Evolutionary conservation across 2,329 filamentous ascomycete species (phyloP), one percentile per base, ranked within the genome.

Genomic region (Madurella mycetomatis): DNA sequence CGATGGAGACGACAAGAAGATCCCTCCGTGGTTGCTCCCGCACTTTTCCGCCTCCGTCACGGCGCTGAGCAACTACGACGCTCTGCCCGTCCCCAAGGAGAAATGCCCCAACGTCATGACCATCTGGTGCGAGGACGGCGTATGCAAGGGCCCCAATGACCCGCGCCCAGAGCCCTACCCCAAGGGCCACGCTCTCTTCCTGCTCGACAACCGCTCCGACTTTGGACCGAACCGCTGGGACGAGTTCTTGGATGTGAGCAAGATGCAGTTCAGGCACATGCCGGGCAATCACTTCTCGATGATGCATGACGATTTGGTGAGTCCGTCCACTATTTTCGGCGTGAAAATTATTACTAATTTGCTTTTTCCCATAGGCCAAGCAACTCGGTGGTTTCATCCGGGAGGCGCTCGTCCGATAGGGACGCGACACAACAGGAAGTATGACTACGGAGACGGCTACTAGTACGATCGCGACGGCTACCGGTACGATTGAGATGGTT

Each of bases 261-360:
- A 83, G 69, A 84, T 88, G 72, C 74, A 75, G 47, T 85, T 80
- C 60, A 78, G 77, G 51, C 82, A 86, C 64, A 86, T 88, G 82
- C 81, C 81, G 15, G 86, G 85, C 2, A 87, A 89, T 64, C 86
- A 89, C 71, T 89, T 90, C 71, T 83, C 79, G 17, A 89, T 89
- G 85, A 88, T 90, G 84, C 83, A 86, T 68, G 83, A 82, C 57
- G 67, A 75, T 3, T 50, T 70, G 53, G 72, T 74, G 60, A 60
- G 71, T 69, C 30, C 25, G 4, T 25, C 17, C 0, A 15, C 16
- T 43, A 11, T 31, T 8, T 19, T 31, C 15, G 5, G 32, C 37
- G n/a, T 11, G 11, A 41, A 3, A 25, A 7, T 7, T 3, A 25
- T 25, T 46, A 41, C 63, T 67, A 61, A 66, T 58, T 41, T 18